Base-by-base conservation (phyloP, 2,329 filamentous ascomycete species). In the Talaromyces marneffei region DNA sequence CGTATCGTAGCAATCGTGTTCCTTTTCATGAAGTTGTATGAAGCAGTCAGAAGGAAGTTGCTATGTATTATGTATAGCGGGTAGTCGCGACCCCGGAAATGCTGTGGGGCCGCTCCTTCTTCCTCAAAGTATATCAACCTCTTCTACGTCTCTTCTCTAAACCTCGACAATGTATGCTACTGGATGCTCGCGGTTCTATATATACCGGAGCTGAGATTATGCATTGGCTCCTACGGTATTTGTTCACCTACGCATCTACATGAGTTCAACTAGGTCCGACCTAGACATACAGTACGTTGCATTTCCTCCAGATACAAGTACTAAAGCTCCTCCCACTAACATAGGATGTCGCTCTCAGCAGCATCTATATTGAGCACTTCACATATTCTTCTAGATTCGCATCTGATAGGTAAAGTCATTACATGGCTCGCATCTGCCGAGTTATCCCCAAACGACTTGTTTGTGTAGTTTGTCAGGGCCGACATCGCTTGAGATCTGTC, bases 21-120 rank as follows among this genome's bases (percentile, higher is more conserved):
- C 16, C 7, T 37, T 2, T 5, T 3, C 10, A 23, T 44, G 40
- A 25, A 7, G 20, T 54, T 23, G 33, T 29, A 20, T 25, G 20
- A n/a, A 40, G 52, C 16, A 23, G 18, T 9, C 16, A 44, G 18
- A 18, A 20, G 29, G 31, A 10, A 9, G 31, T 9, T 37, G 46
- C 9, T 5, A 18, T 9, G 10, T 12, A 10, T 4, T 31, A 27
- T 12, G n/a, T 37, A 35, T 37, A 29, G 50, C 31, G 31, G 40
- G 40, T 33, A 59, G 44, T 29, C 35, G 44, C 57, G 33, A 59
- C 57, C 57, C 57, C 44, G 33, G 56, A 52, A 37, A 37, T 40
- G 33, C 31, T 59, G 57, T 50, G 57, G 57, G 42, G 57, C 57
- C 44, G 35, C 44, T 20, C 29, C 56, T 18, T 12, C 25, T n/a